Evolutionary conservation across 1,139 yeast species (phyloP), one percentile per base, ranked within the genome.

Genomic region (Yarrowia galli): DNA sequence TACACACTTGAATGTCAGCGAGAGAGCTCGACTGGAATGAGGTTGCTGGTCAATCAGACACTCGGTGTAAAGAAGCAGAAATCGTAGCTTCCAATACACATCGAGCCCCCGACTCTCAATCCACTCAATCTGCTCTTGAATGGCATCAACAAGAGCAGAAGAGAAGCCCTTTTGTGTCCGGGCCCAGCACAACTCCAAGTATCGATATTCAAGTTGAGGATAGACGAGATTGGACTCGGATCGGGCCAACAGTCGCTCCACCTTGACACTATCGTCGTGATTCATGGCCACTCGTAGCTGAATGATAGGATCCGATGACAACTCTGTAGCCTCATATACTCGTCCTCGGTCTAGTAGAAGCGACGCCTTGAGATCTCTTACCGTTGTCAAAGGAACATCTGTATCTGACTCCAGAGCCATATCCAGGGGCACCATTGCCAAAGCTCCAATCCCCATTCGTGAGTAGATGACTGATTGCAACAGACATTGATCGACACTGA

Each of bases 1-100:
- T 28, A 74, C 69, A 40, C 71, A 49, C 53, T 71, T 70, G 23
- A 74, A 54, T 1, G 72, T 71, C 4, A 70, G 40, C 3, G 77
- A 70, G 8, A 73, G 67, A 8, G 75, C 76, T 25, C 77, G 70
- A 7, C 70, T 46, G 18, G 73, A 70, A 28, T 68, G 68, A 6
- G 68, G 63, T 6, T 68, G 72, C 3, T 74, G 69, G 25, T 69
- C 61, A 25, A 69, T 18, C 54, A 75, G 54, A 2, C 71, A 70
- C 43, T 74, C 69, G 13, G 72, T 70, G 43, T 75, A 71, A 16
- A 74, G 67, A 10, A 72, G 65, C 67, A 73, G 69, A 48, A 73
- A 72, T 61, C 70, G 68, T 20, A 75, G 53, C 51, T 73, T 73
- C 65, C 69, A 71, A 9, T 69, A 49, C 13, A 74, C 65, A 64